Conservation (phyloP, 257 asterid species). For the Lantana camara region DNA sequence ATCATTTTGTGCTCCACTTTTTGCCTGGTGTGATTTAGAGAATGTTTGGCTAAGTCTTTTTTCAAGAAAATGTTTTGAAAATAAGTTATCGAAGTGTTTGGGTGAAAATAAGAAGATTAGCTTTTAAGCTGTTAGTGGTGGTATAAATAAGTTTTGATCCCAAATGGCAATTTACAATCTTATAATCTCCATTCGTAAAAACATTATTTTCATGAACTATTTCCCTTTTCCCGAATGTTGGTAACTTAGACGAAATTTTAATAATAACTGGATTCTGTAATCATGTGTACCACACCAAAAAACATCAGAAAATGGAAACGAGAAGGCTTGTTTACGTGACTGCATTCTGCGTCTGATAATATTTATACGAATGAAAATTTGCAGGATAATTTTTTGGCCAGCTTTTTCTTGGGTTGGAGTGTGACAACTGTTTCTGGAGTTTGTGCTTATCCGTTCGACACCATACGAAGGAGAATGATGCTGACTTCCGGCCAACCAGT, state of each 20-base stretch:
- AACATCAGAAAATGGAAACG: not conserved
- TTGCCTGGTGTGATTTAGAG: not conserved
- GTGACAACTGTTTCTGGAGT: conserved; percentile 88
- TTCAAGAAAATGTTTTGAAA: too few relatives aligned
- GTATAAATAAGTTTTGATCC: too few relatives aligned
- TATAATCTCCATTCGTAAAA: too few relatives aligned
- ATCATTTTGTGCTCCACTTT: conserved; percentile 14
- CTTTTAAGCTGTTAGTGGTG: too few relatives aligned
- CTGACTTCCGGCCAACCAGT: conserved; percentile 82
- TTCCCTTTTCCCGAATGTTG: not conserved
- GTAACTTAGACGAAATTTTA: not conserved
- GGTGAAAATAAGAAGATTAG: too few relatives aligned
- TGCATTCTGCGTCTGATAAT: not conserved
- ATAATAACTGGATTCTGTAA: not conserved
- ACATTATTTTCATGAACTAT: not conserved
- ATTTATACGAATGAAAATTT: conserved; percentile 22
- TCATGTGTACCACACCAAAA: not conserved
- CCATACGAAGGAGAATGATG: conserved; percentile 95
- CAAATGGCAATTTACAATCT: too few relatives aligned
- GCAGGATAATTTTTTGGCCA: conserved; percentile 89
- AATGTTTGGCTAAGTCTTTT: too few relatives aligned
- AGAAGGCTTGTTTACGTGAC: not conserved
- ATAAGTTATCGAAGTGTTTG: too few relatives aligned
- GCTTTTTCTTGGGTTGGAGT: conserved; percentile 93
- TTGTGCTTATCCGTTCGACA: conserved; percentile 95